Base-by-base conservation (phyloP, 805 yeast genomes). In the Starmerella gropengiesseri region DNA sequence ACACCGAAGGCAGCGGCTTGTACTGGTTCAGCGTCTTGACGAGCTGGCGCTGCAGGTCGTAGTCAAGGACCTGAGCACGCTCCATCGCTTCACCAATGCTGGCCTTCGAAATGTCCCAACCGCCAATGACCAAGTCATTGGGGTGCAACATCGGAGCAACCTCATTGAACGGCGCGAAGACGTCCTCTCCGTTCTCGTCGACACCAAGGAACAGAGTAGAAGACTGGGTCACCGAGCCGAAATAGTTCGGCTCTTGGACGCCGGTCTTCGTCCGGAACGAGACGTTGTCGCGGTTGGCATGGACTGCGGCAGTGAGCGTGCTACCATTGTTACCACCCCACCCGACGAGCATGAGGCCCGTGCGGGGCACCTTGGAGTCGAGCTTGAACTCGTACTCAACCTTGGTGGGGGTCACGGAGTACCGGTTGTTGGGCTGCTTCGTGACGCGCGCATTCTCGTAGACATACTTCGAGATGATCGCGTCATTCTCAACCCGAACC, bases 281-380 rank as follows among this genome's bases (percentile, higher is more conserved):
- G 50, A 87, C 61, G 49, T 81, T 72, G 61, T 82, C 71, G 57
- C 79, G 84, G 70, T 87, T 87, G 47, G 96, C 94, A 52, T 81
- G 73, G 40, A 78, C 70, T 8, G 95, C 79, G 34, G 89, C 86
- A 42, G 86, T 75, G 51, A 89, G 71, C 12, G 97, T 87, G 46
- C 95, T 73, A 63, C 96, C 97, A 60, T 87, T 87, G 71, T 87
- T 87, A 64, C 97, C 97, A 55, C 96, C 96, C 52, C 87, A 71
- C 54, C 97, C 97, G 27, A 87, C 96, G 49, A 89, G 71, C 76
- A 87, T 65, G 50, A 87, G 69, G 55, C 97, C 97, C 37, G 85
- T 73, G 63, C 80, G 85, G 55, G 95, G 94, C 33, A 78, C 75
- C 44, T 70, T 71, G 60, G 83, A 71, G 55, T 85, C 93, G 40